Percentiles rank a stretch among this genome's conserved stretches.
These are phyloP conservation scores for Jacaranda copaia DNA, from an alignment of 257 asterid genomes.

Conservation along the genomic window DNA sequence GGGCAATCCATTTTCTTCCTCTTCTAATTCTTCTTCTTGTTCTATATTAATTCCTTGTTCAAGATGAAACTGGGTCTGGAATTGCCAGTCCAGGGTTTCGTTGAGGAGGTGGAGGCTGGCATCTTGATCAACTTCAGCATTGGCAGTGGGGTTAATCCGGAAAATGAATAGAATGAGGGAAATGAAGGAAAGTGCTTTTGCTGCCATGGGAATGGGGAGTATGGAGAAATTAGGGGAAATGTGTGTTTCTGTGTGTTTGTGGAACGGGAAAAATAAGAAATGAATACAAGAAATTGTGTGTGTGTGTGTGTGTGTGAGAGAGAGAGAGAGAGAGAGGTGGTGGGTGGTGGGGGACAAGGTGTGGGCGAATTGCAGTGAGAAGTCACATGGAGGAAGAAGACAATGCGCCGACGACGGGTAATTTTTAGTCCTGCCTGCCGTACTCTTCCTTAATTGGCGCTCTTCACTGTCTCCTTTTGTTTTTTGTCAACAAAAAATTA, in stretches of 20 bases:
- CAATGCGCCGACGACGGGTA: conserved; percentile 46
- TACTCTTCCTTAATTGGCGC: conserved; percentile 51
- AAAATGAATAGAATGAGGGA: conserved; percentile 29
- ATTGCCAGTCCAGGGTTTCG: conserved; percentile 41
- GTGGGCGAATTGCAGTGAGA: conserved; percentile 26
- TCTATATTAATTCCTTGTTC: conserved; percentile 12
- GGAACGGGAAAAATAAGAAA: background rate
- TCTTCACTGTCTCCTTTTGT: background rate
- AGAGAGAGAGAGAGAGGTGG: conserved; percentile 7
- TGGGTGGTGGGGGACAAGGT: background rate
- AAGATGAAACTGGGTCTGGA: background rate
- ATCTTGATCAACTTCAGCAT: conserved; percentile 34
- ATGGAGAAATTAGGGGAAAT: background rate
- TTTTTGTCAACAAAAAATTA: background rate
- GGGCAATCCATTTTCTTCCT: conserved; percentile 27
- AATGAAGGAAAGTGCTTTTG: conserved; percentile 33
- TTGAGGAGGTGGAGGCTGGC: conserved; percentile 35
- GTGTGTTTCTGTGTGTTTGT: conserved; percentile 6
- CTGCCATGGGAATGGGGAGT: conserved; percentile 37
- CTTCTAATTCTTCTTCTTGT: conserved; percentile 6
- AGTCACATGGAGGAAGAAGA: conserved; percentile 56
- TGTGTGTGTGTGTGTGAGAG: conserved; percentile 20
- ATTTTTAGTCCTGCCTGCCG: conserved; percentile 30
- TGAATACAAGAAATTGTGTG: background rate
- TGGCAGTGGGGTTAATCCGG: conserved; percentile 15